Percentiles rank a stretch among this genome's conserved stretches.
Conservation (phyloP, 306 rosid genomes). For the Fagus sylvatica region DNA sequence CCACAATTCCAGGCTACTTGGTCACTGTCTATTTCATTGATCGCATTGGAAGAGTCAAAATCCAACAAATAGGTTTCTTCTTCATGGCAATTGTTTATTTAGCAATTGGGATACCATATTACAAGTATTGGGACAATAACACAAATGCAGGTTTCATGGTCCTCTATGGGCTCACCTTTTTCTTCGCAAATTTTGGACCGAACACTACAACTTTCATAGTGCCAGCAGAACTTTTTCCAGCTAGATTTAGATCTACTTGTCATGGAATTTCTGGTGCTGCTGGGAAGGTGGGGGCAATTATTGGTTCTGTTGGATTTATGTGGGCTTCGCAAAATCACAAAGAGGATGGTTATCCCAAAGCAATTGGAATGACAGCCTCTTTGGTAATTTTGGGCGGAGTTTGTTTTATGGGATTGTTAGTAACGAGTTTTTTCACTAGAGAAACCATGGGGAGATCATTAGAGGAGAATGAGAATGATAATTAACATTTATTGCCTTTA, state of each 20-base stretch:
- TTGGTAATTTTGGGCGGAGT: constrained; percentile 59
- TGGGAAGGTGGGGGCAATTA: constrained; percentile 70
- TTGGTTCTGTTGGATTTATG: constrained; percentile 65
- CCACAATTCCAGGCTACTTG: constrained; percentile 82
- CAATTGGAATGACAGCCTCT: constrained; percentile 42
- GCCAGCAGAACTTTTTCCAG: constrained; percentile 79
- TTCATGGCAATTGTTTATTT: constrained; percentile 56
- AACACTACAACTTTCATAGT: constrained; percentile 77
- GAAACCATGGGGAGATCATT: constrained; percentile 73
- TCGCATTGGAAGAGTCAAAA: constrained; percentile 61
- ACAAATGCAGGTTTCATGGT: constrained; percentile 35
- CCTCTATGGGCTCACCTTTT: constrained; percentile 67
- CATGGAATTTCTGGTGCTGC: constrained; percentile 76
- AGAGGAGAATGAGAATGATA: constrained; percentile 64
- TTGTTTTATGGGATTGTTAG: constrained; percentile 50
- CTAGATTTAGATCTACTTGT: constrained; percentile 72
- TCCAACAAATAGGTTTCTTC: constrained; percentile 66
- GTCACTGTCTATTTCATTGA: constrained; percentile 65
- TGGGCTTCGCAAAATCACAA: constrained; percentile 39
- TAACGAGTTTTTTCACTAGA: constrained; percentile 54
- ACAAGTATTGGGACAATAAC: constrained; percentile 22
- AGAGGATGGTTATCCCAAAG: constrained; percentile 34
- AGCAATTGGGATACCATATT: constrained; percentile 58
- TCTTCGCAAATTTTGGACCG: constrained; percentile 82
- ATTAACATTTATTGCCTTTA: background rate